phyloP scores from a whole-genome alignment of 345 rosid species.

The Cardamine occulta region DNA sequence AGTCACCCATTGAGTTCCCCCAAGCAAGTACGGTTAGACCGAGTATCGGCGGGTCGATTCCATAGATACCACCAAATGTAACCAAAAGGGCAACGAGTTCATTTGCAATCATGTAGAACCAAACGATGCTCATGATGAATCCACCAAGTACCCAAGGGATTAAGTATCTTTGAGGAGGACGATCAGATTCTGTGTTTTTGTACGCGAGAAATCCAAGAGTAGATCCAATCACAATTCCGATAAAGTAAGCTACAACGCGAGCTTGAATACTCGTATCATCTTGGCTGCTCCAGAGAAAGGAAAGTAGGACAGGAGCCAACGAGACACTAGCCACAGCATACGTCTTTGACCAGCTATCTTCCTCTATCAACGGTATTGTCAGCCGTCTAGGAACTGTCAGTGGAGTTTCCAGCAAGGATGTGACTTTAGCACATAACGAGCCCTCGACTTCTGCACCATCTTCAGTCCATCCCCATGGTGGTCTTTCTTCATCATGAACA shows the following conservation, averaged over 20 bases:
- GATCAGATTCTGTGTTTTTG: constrained; percentile 53
- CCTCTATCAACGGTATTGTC: constrained; percentile 77
- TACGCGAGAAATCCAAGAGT: constrained; percentile 61
- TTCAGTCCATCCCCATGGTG: constrained; percentile 69
- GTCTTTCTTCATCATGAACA: constrained; percentile 51
- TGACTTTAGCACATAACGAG: constrained; percentile 52
- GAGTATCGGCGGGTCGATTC: constrained; percentile 82
- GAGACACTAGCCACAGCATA: constrained; percentile 80
- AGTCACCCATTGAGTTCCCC: constrained; percentile 98
- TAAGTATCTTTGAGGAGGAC: constrained; percentile 71
- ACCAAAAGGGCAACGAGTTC: constrained; percentile 90
- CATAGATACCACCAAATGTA: constrained; percentile 67
- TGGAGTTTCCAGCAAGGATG: constrained; percentile 67
- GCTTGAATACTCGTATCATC: constrained; percentile 49
- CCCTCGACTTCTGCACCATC: constrained; percentile 42
- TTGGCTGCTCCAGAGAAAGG: constrained; percentile 68
- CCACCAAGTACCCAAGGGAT: constrained; percentile 90
- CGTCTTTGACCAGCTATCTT: constrained; percentile 79
- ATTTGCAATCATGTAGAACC: constrained; percentile 97
- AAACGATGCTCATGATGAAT: constrained; percentile 86
- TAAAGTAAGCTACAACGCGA: constrained; percentile 46
- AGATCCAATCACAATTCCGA: constrained; percentile 57
- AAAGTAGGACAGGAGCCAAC: constrained; percentile 71
- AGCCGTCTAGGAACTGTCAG: constrained; percentile 68
- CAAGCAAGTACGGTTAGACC: constrained; percentile 90